These are phyloP conservation scores for Apiotrichum montevideense DNA, from an alignment of 1,284 basidiomycete species.

Conservation along the genomic window DNA sequence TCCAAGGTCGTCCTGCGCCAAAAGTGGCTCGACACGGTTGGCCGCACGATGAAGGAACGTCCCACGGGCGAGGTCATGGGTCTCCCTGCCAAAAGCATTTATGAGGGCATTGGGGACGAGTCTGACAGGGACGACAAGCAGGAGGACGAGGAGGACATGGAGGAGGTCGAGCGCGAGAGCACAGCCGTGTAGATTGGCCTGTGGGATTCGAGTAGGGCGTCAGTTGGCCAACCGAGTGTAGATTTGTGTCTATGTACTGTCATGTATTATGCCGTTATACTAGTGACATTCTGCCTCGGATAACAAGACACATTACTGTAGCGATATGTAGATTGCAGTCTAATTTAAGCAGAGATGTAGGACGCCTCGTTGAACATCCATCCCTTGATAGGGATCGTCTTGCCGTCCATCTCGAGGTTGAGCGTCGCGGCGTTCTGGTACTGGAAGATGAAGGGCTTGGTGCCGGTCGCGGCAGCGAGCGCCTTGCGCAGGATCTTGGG, in stretches of 20 bases:
- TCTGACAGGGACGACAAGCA: slow-evolving; percentile 22
- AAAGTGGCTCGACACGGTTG: slow-evolving; percentile 69
- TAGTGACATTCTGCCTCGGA: background rate
- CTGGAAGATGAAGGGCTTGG: slow-evolving; percentile 58
- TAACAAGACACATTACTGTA: background rate
- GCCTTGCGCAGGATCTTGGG: slow-evolving; percentile 64
- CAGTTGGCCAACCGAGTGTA: too few species aligned
- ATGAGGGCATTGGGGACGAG: slow-evolving; percentile 62
- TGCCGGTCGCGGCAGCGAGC: slow-evolving; percentile 49
- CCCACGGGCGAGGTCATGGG: slow-evolving; percentile 64
- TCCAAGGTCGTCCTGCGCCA: slow-evolving; percentile 63
- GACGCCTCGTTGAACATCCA: slow-evolving; percentile 79
- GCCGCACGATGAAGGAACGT: slow-evolving; percentile 58
- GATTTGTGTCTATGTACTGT: background rate
- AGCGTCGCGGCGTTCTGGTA: slow-evolving; percentile 74
- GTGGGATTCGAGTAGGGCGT: background rate
- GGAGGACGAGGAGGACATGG: slow-evolving; percentile 33
- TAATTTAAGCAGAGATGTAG: slow-evolving; percentile 62
- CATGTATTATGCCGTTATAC: background rate
- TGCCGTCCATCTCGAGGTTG: slow-evolving; percentile 55
- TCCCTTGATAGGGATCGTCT: slow-evolving; percentile 56
- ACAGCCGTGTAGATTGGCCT: slow-evolving; percentile 2
- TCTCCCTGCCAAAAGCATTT: slow-evolving; percentile 66
- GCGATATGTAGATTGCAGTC: background rate
- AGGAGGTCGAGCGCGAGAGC: background rate